A percentile compares a stretch with the other conserved stretches of the same genome.
Evolutionary conservation across 78 protist genomes (phyloP).

Genomic region (Trichosphaerium sp.): DNA sequence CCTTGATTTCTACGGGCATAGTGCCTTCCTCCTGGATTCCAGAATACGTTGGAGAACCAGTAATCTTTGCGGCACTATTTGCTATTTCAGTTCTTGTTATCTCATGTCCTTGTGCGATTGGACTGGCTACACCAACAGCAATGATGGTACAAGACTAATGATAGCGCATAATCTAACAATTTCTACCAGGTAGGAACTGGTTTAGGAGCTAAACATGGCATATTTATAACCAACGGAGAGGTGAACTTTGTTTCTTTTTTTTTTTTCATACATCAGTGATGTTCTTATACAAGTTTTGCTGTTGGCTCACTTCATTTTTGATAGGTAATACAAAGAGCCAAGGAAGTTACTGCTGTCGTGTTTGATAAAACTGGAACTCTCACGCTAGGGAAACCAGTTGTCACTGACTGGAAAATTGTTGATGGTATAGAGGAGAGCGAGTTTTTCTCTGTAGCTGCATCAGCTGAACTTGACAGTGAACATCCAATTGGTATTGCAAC

Average conservation of each 20-base stretch:
- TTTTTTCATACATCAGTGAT: too few species aligned
- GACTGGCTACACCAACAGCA: constrained; percentile 89
- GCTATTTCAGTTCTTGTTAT: constrained; percentile 68
- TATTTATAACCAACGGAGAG: too few species aligned
- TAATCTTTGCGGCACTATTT: constrained; percentile 57
- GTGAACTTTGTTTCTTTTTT: too few species aligned
- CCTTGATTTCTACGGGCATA: constrained; percentile 4
- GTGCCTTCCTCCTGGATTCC: too few species aligned
- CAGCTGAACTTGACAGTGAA: constrained; percentile 49
- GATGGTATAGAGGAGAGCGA: too few species aligned
- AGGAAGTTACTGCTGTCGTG: constrained; percentile 25
- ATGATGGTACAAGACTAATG: too few species aligned
- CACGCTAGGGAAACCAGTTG: constrained; percentile 65
- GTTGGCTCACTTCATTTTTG: too few species aligned
- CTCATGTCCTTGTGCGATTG: constrained; percentile 92
- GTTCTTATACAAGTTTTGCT: too few species aligned
- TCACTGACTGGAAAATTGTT: constrained; percentile 6
- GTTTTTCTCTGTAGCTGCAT: too few species aligned
- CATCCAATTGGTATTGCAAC: constrained; percentile 85
- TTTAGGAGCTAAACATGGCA: constrained; percentile 63
- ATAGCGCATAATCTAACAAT: too few species aligned
- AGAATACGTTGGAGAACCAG: too few species aligned
- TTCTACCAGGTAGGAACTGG: constrained; percentile 94
- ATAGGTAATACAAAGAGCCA: constrained; percentile 27
- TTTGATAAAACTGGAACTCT: constrained; percentile 92